phyloP scores from a whole-genome alignment of 495 filamentous ascomycete genomes.

The Penicillium egyptiacum region DNA sequence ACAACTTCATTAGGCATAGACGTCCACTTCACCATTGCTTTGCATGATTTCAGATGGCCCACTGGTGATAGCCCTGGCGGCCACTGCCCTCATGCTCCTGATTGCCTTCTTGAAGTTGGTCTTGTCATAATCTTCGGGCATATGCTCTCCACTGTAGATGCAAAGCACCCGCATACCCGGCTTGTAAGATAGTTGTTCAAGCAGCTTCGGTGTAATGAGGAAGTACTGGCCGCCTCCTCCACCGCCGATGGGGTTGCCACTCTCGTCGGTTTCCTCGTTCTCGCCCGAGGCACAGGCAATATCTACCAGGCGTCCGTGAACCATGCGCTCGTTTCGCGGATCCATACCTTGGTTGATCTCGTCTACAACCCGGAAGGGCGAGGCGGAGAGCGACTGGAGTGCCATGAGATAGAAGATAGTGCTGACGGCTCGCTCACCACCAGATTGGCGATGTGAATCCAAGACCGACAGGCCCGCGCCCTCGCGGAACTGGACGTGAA shows the following conservation, averaged over 20 bases:
- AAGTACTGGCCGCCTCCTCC: constrained; percentile 68
- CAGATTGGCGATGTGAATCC: constrained; percentile 89
- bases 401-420: constrained; percentile 99
- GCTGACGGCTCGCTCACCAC: constrained; percentile 91
- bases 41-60: constrained; percentile 23
- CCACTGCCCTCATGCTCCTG: constrained; percentile 33
- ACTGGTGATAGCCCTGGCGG: constrained; percentile 1
- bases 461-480: constrained; percentile 80
- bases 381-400: constrained; percentile 86
- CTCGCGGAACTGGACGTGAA: constrained; percentile 90
- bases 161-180: constrained; percentile 88
- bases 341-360: constrained; percentile 99
- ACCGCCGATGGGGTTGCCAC: constrained; percentile 26
- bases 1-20: constrained; percentile 28
- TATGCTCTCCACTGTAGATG: constrained; percentile 89
- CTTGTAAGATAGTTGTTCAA: constrained; percentile 85
- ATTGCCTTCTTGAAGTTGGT: constrained; percentile 38
- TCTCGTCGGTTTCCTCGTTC: constrained; percentile 20
- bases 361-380: constrained; percentile 98
- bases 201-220: constrained; percentile 96
- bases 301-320: constrained; percentile 94
- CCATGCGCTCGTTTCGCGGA: constrained; percentile 94
- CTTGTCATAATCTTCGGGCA: constrained; percentile 57
- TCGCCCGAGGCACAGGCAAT: constrained; percentile 66
- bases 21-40: constrained; percentile 19